Conservation (phyloP, 2,329 filamentous ascomycete species). For the Neurospora crassa region DNA sequence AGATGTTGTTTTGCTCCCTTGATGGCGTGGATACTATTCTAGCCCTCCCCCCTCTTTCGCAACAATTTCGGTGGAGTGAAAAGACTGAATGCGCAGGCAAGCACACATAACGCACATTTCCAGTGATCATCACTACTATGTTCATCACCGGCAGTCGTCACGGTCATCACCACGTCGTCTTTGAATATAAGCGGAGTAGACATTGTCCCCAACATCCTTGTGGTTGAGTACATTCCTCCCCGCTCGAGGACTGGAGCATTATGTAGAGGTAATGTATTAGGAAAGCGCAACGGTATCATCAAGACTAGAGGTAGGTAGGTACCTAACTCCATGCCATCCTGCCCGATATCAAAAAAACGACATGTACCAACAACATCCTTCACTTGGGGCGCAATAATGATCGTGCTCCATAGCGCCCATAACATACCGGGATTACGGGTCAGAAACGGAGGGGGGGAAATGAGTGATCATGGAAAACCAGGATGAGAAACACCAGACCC, state of each 20-base stretch:
- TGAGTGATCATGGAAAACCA: background rate
- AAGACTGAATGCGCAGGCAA: background rate
- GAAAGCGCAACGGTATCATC: background rate
- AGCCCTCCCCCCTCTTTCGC: background rate
- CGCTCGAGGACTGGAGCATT: background rate
- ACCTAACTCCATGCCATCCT: background rate
- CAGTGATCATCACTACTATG: background rate
- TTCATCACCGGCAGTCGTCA: no score
- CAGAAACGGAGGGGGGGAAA: background rate
- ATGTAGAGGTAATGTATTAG: background rate
- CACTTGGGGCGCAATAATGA: background rate
- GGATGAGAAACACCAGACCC: background rate
- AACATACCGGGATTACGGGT: background rate
- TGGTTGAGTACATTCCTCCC: background rate
- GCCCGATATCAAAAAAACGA: background rate
- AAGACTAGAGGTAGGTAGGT: no score
- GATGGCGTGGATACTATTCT: background rate
- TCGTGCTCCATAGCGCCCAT: background rate
- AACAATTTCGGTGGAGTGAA: background rate
- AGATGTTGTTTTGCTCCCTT: background rate
- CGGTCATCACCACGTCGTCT: background rate
- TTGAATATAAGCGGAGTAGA: background rate
- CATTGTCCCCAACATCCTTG: background rate
- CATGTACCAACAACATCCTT: background rate
- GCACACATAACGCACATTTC: background rate